These are phyloP conservation scores for Botrytis medusae DNA, from an alignment of 2,329 filamentous ascomycete genomes.

Conservation along the genomic window DNA sequence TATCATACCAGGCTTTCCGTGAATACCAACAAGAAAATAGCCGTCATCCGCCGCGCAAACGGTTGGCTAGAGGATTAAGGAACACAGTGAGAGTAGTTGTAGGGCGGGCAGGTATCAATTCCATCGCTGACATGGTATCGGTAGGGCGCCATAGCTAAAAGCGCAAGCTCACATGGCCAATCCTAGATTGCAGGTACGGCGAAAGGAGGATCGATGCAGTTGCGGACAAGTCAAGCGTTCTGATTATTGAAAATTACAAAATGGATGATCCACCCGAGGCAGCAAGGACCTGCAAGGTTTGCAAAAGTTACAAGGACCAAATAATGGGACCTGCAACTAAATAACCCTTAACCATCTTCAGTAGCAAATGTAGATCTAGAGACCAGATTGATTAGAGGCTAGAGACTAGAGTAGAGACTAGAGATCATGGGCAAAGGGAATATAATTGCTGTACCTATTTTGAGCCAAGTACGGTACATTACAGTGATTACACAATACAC, in stretches of 20 bases:
- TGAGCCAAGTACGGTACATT: not conserved
- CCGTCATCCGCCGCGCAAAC: slow-evolving; percentile 30
- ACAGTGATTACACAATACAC: not conserved
- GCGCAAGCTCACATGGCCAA: slow-evolving; percentile 34
- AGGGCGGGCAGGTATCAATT: slow-evolving; percentile 31
- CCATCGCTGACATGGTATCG: slow-evolving; percentile 31
- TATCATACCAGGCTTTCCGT: slow-evolving; percentile 30
- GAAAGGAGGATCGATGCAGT: slow-evolving; percentile 24
- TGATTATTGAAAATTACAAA: slow-evolving; percentile 20
- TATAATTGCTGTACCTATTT: not conserved
- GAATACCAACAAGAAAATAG: slow-evolving; percentile 27
- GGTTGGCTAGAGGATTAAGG: slow-evolving; percentile 26
- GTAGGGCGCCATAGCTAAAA: slow-evolving; percentile 27
- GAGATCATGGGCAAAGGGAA: not conserved
- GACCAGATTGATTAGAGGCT: not conserved
- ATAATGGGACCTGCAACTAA: slow-evolving; percentile 14
- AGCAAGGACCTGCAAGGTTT: slow-evolving; percentile 17
- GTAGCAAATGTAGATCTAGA: slow-evolving; percentile 20
- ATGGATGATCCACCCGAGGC: slow-evolving; percentile 27
- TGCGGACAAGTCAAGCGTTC: slow-evolving; percentile 24
- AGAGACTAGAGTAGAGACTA: not conserved
- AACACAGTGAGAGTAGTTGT: slow-evolving; percentile 28
- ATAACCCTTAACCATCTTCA: slow-evolving; percentile 12
- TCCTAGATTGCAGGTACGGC: slow-evolving; percentile 30
- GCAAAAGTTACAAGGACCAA: slow-evolving; percentile 25